phyloP scores from a whole-genome alignment of 768 basidiomycete species.

The Boletus rubroflammeus region DNA sequence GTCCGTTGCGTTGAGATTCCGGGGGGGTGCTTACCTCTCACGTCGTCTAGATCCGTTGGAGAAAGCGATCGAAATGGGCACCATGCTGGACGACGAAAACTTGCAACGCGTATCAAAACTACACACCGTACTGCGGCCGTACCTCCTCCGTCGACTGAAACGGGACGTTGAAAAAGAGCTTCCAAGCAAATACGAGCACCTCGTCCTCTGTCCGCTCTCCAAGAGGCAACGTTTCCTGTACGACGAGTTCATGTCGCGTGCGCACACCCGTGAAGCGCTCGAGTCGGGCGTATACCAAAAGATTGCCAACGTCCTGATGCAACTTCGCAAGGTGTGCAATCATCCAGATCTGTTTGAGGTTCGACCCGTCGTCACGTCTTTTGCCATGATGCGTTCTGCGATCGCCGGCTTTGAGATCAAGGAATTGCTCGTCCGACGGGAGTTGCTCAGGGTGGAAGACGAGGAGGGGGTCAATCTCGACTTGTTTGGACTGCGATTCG shows the following conservation, averaged over 20 bases:
- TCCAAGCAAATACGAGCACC: slow-evolving; percentile 90
- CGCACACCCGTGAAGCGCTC: slow-evolving; percentile 78
- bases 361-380: slow-evolving; percentile 77
- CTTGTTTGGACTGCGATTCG: slow-evolving; percentile 61
- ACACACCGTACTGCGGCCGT: slow-evolving; percentile 94
- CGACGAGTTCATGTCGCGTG: slow-evolving; percentile 92
- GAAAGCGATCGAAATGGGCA: slow-evolving; percentile 86
- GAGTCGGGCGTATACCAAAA: slow-evolving; percentile 84
- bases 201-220: slow-evolving; percentile 82
- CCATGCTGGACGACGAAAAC: slow-evolving; percentile 73
- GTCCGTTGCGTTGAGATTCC: neutral
- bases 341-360: slow-evolving; percentile 93
- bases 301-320: slow-evolving; percentile 96
- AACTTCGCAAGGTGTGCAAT: slow-evolving; percentile 93
- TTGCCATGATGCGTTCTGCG: slow-evolving; percentile 70
- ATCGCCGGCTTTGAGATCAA: slow-evolving; percentile 81
- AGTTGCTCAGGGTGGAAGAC: slow-evolving; percentile 53
- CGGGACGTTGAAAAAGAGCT: slow-evolving; percentile 96
- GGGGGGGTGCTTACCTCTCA: neutral
- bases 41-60: slow-evolving; percentile 77
- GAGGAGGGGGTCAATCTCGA: slow-evolving; percentile 58
- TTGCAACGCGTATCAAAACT: slow-evolving; percentile 81
- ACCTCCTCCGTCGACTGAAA: slow-evolving; percentile 92
- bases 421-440: slow-evolving; percentile 79
- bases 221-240: slow-evolving; percentile 94